Percentiles rank a stretch among this genome's conserved stretches.
Evolutionary conservation across 2,329 filamentous ascomycete species (phyloP).

Genomic region (Trichoderma pleuroti): DNA sequence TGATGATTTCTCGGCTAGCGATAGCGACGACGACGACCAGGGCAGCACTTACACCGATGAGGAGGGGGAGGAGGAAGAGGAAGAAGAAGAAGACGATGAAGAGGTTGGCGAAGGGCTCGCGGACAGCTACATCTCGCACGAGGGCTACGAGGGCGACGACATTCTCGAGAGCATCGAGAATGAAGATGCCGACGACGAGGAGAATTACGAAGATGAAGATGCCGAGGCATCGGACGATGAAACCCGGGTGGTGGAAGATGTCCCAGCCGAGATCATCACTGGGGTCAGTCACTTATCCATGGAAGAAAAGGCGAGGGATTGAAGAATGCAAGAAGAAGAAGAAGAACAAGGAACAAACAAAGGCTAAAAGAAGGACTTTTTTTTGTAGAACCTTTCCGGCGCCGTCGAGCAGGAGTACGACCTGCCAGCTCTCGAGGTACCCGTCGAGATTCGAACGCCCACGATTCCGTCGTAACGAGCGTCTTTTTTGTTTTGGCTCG

Average conservation of each 20-base stretch:
- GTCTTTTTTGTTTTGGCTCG: not conserved
- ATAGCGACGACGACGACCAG: conserved; percentile 51
- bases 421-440: conserved; percentile 24
- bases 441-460: conserved; percentile 29
- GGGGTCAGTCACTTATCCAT: conserved; percentile 53
- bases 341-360: conserved; percentile 10
- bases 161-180: conserved; percentile 24
- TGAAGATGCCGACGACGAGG: conserved; percentile 36
- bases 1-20: conserved; percentile 80
- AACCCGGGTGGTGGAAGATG: conserved; percentile 40
- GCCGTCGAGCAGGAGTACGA: conserved; percentile 9
- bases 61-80: conserved; percentile 29
- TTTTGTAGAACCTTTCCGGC: conserved; percentile 20
- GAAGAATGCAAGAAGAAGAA: conserved; percentile 6
- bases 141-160: conserved; percentile 46
- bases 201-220: conserved; percentile 28
- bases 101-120: conserved; percentile 43
- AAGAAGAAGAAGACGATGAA: conserved; percentile 34
- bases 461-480: not conserved
- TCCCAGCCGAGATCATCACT: conserved; percentile 56
- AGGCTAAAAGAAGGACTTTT: conserved; percentile 28
- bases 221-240: conserved; percentile 20
- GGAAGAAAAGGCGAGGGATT: conserved; percentile 36
- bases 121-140: conserved; percentile 54
- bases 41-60: conserved; percentile 44